A percentile compares a stretch with the other conserved stretches of the same genome.
Conservation (phyloP, 495 filamentous ascomycete species). For the Penicillium antarcticum region DNA sequence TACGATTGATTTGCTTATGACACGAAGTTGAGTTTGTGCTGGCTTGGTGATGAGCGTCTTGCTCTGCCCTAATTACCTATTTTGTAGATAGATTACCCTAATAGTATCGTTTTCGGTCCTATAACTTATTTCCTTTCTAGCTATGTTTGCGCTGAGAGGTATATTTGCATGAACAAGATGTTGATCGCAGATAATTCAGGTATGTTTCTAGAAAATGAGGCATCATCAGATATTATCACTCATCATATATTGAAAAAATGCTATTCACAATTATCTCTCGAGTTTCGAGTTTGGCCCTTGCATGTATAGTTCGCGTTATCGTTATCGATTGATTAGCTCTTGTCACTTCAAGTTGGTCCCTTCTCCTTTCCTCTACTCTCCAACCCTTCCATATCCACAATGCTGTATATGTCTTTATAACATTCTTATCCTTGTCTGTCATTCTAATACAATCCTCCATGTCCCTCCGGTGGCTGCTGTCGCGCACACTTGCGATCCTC, state of each 20-base stretch:
- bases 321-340: background rate
- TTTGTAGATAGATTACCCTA: background rate
- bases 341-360: background rate
- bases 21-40: slow-evolving; percentile 1
- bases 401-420: slow-evolving; percentile 19
- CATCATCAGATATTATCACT: too few relatives aligned
- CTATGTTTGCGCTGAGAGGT: background rate
- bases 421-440: slow-evolving; percentile 11
- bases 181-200: too few relatives aligned
- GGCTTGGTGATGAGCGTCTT: background rate
- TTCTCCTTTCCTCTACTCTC: slow-evolving; percentile 1
- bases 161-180: background rate
- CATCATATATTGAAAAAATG: too few relatives aligned
- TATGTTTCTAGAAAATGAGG: too few relatives aligned
- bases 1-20: slow-evolving; percentile 10
- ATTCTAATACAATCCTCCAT: slow-evolving; percentile 27
- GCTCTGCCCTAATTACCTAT: background rate
- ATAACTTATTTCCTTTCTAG: too few relatives aligned
- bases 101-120: background rate
- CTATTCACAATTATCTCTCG: background rate
- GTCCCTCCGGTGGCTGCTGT: slow-evolving; percentile 56
- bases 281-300: background rate
- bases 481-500: slow-evolving; percentile 60
- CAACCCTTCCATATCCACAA: slow-evolving; percentile 9
- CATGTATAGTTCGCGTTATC: background rate